A percentile compares a stretch with the other conserved stretches of the same genome.
phyloP scores from a whole-genome alignment of 148 eudicot genomes.

The Fallopia convolvulus region DNA sequence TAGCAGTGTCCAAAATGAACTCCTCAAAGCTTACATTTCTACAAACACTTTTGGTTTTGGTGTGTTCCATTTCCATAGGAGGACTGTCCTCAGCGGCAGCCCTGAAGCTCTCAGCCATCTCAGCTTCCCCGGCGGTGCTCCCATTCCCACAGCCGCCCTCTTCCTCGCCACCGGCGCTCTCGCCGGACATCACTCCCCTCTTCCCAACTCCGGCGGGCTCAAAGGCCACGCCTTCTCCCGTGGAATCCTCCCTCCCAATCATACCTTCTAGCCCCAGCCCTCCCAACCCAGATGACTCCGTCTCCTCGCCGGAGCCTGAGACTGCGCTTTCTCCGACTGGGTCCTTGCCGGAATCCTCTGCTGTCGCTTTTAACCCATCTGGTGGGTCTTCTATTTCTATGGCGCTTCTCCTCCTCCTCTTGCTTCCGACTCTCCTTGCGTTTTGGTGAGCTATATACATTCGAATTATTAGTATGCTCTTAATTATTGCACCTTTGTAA shows the following conservation, averaged over 20 bases:
- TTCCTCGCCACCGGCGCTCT: not conserved
- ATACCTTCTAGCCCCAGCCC: constrained; percentile 85
- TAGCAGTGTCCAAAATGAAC: constrained; percentile 16
- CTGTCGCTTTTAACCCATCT: constrained; percentile 18
- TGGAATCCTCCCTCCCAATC: constrained; percentile 38
- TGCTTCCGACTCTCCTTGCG: constrained; percentile 17
- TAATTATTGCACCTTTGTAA: not conserved
- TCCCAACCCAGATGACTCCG: constrained; percentile 47
- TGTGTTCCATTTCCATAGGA: too few species aligned
- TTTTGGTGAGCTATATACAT: constrained; percentile 19
- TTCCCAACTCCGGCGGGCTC: constrained; percentile 27
- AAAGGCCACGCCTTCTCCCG: constrained; percentile 1
- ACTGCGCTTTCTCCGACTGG: constrained; percentile 38
- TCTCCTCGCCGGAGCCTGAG: constrained; percentile 37
- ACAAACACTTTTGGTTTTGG: not conserved
- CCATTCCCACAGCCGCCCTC: constrained; percentile 15
- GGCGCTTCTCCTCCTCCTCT: constrained; percentile 1
- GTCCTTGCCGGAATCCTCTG: constrained; percentile 33
- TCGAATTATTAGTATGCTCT: not conserved
- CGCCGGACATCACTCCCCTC: constrained; percentile 22
- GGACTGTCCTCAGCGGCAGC: not conserved
- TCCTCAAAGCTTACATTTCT: constrained; percentile 14
- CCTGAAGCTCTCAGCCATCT: constrained; percentile 19
- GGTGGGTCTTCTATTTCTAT: constrained; percentile 1
- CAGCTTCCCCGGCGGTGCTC: constrained; percentile 30